Evolutionary conservation across 345 rosid genomes (phyloP).

Genomic region (Eucalyptus pauciflora): DNA sequence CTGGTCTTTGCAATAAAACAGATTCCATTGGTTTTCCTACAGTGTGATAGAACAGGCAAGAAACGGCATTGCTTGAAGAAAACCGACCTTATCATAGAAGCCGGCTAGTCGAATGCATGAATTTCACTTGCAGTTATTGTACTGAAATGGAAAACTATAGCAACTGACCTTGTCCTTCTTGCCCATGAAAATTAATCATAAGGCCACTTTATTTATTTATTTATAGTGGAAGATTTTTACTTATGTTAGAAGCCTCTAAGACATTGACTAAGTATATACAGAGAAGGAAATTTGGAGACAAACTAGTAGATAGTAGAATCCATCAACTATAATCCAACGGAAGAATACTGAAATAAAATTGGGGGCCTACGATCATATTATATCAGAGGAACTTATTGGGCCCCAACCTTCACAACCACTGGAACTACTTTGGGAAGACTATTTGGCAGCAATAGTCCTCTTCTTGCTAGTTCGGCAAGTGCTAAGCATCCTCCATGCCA

Average conservation of each 20-base stretch:
- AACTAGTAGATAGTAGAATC: neutral
- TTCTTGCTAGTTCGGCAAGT: conserved; percentile 85
- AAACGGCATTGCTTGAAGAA: neutral
- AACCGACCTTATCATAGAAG: neutral
- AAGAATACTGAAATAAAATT: neutral
- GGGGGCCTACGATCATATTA: neutral
- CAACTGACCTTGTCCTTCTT: neutral
- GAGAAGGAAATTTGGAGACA: neutral
- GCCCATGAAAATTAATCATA: neutral
- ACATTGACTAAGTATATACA: neutral
- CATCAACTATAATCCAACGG: neutral
- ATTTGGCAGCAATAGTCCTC: conserved; percentile 88
- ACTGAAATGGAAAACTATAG: neutral
- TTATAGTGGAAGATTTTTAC: neutral
- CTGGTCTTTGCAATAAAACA: neutral
- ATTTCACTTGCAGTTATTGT: neutral
- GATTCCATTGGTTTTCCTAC: neutral
- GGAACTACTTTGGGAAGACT: conserved; percentile 85
- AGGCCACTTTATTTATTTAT: neutral
- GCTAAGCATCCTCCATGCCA: conserved; percentile 99
- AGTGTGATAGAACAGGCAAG: neutral
- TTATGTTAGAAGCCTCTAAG: neutral
- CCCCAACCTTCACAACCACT: conserved; percentile 70
- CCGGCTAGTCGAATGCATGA: neutral
- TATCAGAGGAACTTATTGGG: neutral